Conservation (phyloP, 2,329 filamentous ascomycete species). For the Epichloe amarillans region DNA sequence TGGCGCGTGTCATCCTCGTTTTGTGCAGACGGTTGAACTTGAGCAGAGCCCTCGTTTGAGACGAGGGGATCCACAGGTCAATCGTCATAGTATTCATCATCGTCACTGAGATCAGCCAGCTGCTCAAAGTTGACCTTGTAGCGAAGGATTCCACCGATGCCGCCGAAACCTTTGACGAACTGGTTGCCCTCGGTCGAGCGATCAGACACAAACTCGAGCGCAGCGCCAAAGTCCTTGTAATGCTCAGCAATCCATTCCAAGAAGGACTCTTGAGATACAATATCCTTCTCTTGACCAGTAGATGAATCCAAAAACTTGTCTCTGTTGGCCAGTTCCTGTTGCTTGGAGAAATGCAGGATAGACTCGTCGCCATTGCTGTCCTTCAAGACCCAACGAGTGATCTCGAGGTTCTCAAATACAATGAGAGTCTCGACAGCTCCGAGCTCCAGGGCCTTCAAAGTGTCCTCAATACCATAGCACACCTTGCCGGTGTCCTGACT, state of each 20-base stretch:
- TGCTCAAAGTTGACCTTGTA: slow-evolving; percentile 99
- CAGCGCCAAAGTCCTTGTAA: slow-evolving; percentile 95
- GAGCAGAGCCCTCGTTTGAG: slow-evolving; percentile 70
- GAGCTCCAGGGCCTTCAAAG: slow-evolving; percentile 88
- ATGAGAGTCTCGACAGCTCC: slow-evolving; percentile 91
- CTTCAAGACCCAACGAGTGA: slow-evolving; percentile 85
- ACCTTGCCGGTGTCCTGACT: slow-evolving; percentile 93
- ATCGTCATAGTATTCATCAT: slow-evolving; percentile 92
- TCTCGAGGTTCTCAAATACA: slow-evolving; percentile 92
- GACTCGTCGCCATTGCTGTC: slow-evolving; percentile 58
- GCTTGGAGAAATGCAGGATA: slow-evolving; percentile 78
- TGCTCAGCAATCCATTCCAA: slow-evolving; percentile 99
- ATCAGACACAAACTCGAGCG: slow-evolving; percentile 93
- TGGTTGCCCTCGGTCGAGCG: slow-evolving; percentile 97
- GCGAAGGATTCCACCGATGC: slow-evolving; percentile 89
- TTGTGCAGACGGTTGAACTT: slow-evolving; percentile 37
- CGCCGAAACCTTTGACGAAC: slow-evolving; percentile 99
- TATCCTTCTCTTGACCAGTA: slow-evolving; percentile 94
- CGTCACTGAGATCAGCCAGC: slow-evolving; percentile 81
- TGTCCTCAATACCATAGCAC: slow-evolving; percentile 97
- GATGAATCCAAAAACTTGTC: slow-evolving; percentile 89
- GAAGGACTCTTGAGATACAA: slow-evolving; percentile 77
- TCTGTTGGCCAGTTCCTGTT: slow-evolving; percentile 55
- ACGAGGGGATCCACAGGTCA: slow-evolving; percentile 85
- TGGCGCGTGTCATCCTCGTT: slow-evolving; percentile 27